Evolutionary conservation across 495 filamentous ascomycete genomes (phyloP), one percentile per base, ranked within the genome.

Genomic region (Immersiella caudata): DNA sequence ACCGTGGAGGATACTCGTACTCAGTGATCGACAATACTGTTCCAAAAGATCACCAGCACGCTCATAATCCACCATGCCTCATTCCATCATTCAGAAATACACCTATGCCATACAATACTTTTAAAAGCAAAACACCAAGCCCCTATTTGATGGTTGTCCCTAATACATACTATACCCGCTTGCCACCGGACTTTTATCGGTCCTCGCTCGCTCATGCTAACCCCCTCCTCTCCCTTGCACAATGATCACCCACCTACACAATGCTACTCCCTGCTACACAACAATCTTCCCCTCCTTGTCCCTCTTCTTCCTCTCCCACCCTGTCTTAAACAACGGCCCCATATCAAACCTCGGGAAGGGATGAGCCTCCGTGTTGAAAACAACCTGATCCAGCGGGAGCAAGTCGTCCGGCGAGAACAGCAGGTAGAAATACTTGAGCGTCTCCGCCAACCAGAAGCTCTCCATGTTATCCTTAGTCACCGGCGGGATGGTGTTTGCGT

Each of bases 361-460:
- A 77, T 99, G 95, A 21, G 93, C 95, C 82, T 98, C 95, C 18
- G 96, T 98, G 74, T 98, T 99, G 70, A 98, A 88, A 25, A 99
- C 92, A 36, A 97, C 81, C 59, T 93, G 84, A 69, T 93, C 89
- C 35, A 98, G 82, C 11, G 94, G 91, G 56, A 97, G 82, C 60
- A 97, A 80, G 51, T 96, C 92, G 60, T 88, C 83, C 8, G 90
- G 89, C 24, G 92, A 94, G 79, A 99, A 99, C 57, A 98, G 84
- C 27, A 99, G 85, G 76, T 97, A 99, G 72, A 99, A 90, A 71
- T 98, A 99, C 80, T 99, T 99, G 49, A 99, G 83, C 40, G 96
- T 99, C 80, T 99, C 96, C 50, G 95, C 94, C 80, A 98, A 89
- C 95, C 93, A 96, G 76, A 94, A 96, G 71, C 92, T 93, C 79